Evolutionary conservation across 2,329 filamentous ascomycete species (phyloP).

Genomic region (Ascocoryne sarcoides): DNA sequence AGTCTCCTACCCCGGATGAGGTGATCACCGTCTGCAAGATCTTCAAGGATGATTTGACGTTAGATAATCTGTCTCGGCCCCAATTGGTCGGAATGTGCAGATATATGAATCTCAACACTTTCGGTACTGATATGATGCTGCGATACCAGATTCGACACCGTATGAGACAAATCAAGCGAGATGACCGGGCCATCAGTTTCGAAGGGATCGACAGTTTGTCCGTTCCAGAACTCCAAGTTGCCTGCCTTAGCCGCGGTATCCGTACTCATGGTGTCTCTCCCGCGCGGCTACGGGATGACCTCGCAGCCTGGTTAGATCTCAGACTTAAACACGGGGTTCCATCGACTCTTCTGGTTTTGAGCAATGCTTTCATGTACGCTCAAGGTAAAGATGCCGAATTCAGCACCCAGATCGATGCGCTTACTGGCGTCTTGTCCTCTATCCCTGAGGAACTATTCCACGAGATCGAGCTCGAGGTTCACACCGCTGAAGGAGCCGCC

Average conservation of each 20-base stretch:
- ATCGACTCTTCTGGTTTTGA: conserved; percentile 87
- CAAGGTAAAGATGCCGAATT: conserved; percentile 76
- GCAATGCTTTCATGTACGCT: conserved; percentile 96
- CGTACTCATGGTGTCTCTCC: conserved; percentile 89
- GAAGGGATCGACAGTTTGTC: conserved; percentile 90
- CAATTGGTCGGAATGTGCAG: conserved; percentile 96
- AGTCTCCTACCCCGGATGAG: conserved; percentile 78
- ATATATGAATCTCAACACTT: conserved; percentile 96
- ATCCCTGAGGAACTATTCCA: conserved; percentile 99
- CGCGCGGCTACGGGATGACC: conserved; percentile 75
- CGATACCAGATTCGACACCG: conserved; percentile 94
- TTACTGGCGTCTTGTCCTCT: conserved; percentile 83
- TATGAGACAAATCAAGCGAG: conserved; percentile 98
- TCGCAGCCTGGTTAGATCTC: conserved; percentile 90
- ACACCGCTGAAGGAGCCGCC: conserved; percentile 90
- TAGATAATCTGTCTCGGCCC: conserved; percentile 92
- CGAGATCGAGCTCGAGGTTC: conserved; percentile 97
- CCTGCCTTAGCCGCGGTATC: conserved; percentile 84
- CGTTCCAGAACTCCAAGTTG: conserved; percentile 86
- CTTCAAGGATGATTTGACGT: conserved; percentile 93
- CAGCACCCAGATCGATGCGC: conserved; percentile 81
- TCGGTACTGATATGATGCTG: conserved; percentile 95
- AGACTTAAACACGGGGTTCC: conserved; percentile 92
- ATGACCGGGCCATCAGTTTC: conserved; percentile 87
- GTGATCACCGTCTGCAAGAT: conserved; percentile 99